Evolutionary conservation across 2,329 filamentous ascomycete species (phyloP), one percentile per base, ranked within the genome.

Genomic region (Aureobasidium leucospermi): DNA sequence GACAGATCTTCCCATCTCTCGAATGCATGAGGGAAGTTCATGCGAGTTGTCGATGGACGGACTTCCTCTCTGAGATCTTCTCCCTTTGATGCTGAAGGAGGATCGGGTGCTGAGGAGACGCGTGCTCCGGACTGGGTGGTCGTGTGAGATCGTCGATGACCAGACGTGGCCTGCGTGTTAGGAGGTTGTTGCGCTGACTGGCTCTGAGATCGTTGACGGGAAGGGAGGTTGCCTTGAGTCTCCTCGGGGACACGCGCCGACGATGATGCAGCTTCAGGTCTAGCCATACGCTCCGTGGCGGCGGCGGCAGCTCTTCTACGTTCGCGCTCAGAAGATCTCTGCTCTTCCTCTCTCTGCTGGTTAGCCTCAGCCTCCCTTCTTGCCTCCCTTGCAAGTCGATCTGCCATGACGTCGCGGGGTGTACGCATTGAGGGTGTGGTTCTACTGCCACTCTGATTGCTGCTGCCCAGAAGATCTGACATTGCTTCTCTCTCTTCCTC

Each of bases 1-100:
- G 94, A 99, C 2, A 99, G 76, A 0, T 90, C 93, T 71, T 99
- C 94, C 94, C 94, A 99, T 62, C 94, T 84, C 73, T 99, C 93
- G 68, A 99, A 99, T 0, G 94, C 94, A 74, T 97, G 94, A 0
- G 94, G 94, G 65, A 99, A 97, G 0, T 87, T 86, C 48, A 88
- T 89, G 34, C 67, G 36, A 0, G 23, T 45, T n/a, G n/a, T 62
- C 59, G 67, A 64, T 45, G 58, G 46, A 28, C 48, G 58, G 7
- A 58, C 48, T 19, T 58, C 48, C 23, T 57, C 62, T 38, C 19
- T 31, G 13, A 38, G 10, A 31, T 52, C 47, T 11, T 42, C 28
- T 36, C 28, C 13, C 9, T 41, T 34, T n/a, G 23, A 6, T 5
- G 53, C 4, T 4, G 31, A 41, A 19, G 43, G 31, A 11, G 55